These are phyloP conservation scores for Miamiensis avidus DNA, from an alignment of 169 alveolate species.

Conservation along the genomic window DNA sequence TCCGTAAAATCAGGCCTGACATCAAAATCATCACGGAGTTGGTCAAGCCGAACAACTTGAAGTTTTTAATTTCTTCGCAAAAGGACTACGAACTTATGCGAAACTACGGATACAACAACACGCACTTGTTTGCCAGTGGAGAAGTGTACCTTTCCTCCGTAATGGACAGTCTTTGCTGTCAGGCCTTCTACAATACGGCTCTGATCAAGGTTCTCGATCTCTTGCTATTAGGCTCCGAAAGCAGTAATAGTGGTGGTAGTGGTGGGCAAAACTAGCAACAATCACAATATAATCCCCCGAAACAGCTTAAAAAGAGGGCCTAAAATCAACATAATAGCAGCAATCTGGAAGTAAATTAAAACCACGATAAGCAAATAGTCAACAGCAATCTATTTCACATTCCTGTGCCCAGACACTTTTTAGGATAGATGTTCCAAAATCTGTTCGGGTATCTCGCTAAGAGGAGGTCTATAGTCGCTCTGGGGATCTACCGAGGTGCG, in stretches of 20 bases:
- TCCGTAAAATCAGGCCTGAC: conserved; percentile 62
- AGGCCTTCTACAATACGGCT: conserved; percentile 81
- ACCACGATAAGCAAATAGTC: conserved; percentile 5
- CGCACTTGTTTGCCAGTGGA: conserved; percentile 85
- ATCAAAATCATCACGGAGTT: conserved; percentile 79
- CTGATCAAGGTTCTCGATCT: conserved; percentile 71
- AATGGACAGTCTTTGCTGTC: conserved; percentile 79
- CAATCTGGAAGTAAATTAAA: conserved; percentile 12
- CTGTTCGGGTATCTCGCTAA: conserved; percentile 48
- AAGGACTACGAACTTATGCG: conserved; percentile 68
- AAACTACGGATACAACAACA: conserved; percentile 72
- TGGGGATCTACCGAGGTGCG: conserved; percentile 60
- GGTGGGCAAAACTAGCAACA: conserved; percentile 61
- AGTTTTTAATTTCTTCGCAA: conserved; percentile 72
- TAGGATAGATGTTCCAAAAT: conserved; percentile 46
- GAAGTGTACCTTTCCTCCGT: conserved; percentile 79
- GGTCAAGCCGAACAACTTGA: conserved; percentile 69
- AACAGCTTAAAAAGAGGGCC: too few relatives aligned
- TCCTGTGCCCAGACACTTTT: conserved; percentile 49
- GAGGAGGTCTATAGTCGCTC: conserved; percentile 49
- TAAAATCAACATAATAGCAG: background rate
- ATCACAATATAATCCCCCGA: too few relatives aligned
- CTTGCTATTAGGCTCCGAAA: conserved; percentile 74
- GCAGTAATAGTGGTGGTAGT: too few relatives aligned
- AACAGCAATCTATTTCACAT: conserved; percentile 61